Evolutionary conservation across 768 basidiomycete genomes (phyloP).

Genomic region (Pleurotus giganteus): DNA sequence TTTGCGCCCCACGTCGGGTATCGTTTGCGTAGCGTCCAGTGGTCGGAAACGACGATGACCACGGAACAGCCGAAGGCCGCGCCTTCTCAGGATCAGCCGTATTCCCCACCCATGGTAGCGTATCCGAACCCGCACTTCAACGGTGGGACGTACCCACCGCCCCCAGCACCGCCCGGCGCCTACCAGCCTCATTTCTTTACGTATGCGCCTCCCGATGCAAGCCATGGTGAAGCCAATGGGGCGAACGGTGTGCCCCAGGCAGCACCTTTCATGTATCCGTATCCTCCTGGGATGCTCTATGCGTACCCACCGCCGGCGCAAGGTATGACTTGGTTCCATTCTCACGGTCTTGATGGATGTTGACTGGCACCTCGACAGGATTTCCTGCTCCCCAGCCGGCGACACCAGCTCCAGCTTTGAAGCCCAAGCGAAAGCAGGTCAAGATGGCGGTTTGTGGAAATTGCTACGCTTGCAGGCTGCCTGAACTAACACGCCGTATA

Average conservation of each 20-base stretch:
- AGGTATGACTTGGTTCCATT: slow-evolving; percentile 24
- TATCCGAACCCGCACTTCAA: slow-evolving; percentile 24
- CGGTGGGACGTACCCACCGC: slow-evolving; percentile 28
- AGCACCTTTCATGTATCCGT: slow-evolving; percentile 39
- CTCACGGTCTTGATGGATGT: not conserved
- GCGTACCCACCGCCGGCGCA: slow-evolving; percentile 37
- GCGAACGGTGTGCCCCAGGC: slow-evolving; percentile 31
- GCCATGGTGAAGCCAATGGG: slow-evolving; percentile 27
- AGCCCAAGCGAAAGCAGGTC: slow-evolving; percentile 82
- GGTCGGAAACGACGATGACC: slow-evolving; percentile 9
- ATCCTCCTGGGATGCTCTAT: slow-evolving; percentile 42
- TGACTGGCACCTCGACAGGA: slow-evolving; percentile 3
- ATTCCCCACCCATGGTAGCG: slow-evolving; percentile 3
- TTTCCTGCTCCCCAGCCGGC: slow-evolving; percentile 6
- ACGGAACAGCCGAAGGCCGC: slow-evolving; percentile 8
- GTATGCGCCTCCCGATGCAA: slow-evolving; percentile 41
- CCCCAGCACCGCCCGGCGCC: slow-evolving; percentile 30
- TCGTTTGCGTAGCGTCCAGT: slow-evolving; percentile 6
- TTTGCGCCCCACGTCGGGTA: slow-evolving; percentile 6
- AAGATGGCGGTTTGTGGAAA: slow-evolving; percentile 83
- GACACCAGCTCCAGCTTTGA: slow-evolving; percentile 14
- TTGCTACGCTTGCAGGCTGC: slow-evolving; percentile 14
- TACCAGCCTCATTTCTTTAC: slow-evolving; percentile 40
- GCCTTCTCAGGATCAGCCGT: slow-evolving; percentile 1
- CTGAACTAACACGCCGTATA: not conserved